Conservation (phyloP, 208 protist species). For the Leishmania braziliensis region DNA sequence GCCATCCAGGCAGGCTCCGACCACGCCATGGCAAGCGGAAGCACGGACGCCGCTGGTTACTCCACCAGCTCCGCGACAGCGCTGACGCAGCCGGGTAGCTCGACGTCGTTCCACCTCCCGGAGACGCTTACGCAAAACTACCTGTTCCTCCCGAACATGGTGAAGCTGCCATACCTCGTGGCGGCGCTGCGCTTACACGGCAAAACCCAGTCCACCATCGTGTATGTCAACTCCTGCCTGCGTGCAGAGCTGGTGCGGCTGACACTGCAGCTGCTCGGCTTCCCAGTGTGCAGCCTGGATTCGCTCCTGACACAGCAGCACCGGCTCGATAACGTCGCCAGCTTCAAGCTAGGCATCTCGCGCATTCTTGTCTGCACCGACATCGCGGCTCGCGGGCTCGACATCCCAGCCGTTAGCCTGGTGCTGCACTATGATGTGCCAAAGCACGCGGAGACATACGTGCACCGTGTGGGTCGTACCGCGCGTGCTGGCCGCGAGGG, state of each 20-base stretch:
- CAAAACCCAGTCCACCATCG: constrained; percentile 74
- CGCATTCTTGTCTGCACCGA: constrained; percentile 93
- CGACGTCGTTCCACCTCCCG: constrained; percentile 30
- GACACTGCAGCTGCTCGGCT: constrained; percentile 90
- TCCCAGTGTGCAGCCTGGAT: constrained; percentile 97
- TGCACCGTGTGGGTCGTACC: constrained; percentile 98
- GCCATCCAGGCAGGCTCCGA: constrained; percentile 8
- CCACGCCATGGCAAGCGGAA: not conserved
- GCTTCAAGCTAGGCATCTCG: constrained; percentile 95
- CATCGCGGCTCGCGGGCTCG: constrained; percentile 95
- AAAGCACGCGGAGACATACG: constrained; percentile 95
- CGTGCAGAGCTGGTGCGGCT: constrained; percentile 87
- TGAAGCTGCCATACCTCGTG: constrained; percentile 85
- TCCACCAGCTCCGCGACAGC: not conserved
- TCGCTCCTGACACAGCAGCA: constrained; percentile 97
- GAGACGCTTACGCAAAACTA: constrained; percentile 62
- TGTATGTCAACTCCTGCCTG: constrained; percentile 87
- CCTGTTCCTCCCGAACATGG: constrained; percentile 82
- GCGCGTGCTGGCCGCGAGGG: constrained; percentile 89
- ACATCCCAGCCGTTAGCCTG: constrained; percentile 96
- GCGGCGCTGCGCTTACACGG: constrained; percentile 60
- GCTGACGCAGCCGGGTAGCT: no score
- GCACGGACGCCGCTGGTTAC: not conserved
- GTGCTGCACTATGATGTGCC: constrained; percentile 98
- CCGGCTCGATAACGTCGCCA: constrained; percentile 95